phyloP scores from a whole-genome alignment of 2,329 filamentous ascomycete genomes.

The Acarospora socialis region DNA sequence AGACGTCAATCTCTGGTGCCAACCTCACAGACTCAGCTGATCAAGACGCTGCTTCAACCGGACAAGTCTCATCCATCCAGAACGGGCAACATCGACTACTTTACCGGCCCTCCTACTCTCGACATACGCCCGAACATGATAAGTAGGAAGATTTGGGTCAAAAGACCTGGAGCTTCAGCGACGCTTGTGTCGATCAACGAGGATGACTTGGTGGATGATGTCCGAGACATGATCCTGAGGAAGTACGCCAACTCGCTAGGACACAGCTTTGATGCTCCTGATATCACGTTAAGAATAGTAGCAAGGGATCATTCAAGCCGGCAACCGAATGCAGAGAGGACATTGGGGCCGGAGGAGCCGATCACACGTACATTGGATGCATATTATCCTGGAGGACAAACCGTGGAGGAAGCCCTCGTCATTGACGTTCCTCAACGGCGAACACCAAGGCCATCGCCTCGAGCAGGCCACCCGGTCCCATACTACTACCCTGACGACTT shows the following conservation, averaged over 20 bases:
- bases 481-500: slow-evolving; percentile 48
- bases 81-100: slow-evolving; percentile 22
- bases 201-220: slow-evolving; percentile 86
- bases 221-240: slow-evolving; percentile 77
- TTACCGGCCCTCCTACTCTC: slow-evolving; percentile 19
- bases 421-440: slow-evolving; percentile 71
- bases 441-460: slow-evolving; percentile 69
- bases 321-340: slow-evolving; percentile 43
- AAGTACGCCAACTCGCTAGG: slow-evolving; percentile 94
- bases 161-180: slow-evolving; percentile 67
- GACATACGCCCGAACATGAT: slow-evolving; percentile 16
- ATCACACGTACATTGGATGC: slow-evolving; percentile 64
- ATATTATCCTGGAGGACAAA: slow-evolving; percentile 77
- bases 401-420: slow-evolving; percentile 73
- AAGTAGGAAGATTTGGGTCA: slow-evolving; percentile 86
- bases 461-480: slow-evolving; percentile 36
- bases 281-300: slow-evolving; percentile 64
- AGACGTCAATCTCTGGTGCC: slow-evolving; percentile 15
- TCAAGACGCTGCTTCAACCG: slow-evolving; percentile 40
- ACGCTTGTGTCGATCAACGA: slow-evolving; percentile 76
- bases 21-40: slow-evolving; percentile 32
- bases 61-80: slow-evolving; percentile 21
- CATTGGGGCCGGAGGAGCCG: slow-evolving; percentile 72
- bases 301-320: slow-evolving; percentile 45
- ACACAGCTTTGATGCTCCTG: slow-evolving; percentile 76